Evolutionary conservation across 345 rosid genomes (phyloP).

Genomic region (Psidium guajava): DNA sequence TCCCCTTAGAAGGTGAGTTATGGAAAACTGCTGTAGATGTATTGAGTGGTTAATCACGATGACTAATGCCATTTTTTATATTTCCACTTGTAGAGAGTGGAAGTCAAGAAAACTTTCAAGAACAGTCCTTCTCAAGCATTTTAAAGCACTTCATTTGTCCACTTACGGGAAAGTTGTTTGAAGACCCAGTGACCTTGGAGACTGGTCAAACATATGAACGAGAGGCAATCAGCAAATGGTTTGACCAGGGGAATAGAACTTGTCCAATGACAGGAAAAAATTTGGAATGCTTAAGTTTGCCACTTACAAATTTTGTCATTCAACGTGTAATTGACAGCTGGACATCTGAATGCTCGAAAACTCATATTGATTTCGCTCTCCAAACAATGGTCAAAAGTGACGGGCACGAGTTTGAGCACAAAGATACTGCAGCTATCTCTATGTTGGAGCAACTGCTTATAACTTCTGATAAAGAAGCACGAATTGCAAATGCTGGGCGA

Average conservation of each 20-base stretch:
- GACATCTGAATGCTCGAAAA: constrained; percentile 23
- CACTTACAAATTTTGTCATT: constrained; percentile 38
- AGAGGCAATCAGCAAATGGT: constrained; percentile 42
- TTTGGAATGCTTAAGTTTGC: constrained; percentile 26
- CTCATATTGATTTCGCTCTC: constrained; percentile 16
- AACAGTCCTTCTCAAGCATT: constrained; percentile 18
- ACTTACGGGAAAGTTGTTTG: constrained; percentile 36
- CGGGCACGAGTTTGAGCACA: not conserved
- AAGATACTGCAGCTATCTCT: constrained; percentile 15
- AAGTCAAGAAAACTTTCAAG: constrained; percentile 7
- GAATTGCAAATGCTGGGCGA: constrained; percentile 24
- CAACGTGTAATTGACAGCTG: constrained; percentile 36
- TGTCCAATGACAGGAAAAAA: constrained; percentile 50
- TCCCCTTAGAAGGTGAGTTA: constrained; percentile 24
- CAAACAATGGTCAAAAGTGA: constrained; percentile 3
- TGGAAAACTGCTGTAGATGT: not conserved
- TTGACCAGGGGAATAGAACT: constrained; percentile 39
- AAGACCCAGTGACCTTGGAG: constrained; percentile 56
- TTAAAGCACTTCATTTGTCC: constrained; percentile 45
- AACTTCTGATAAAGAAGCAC: constrained; percentile 19
- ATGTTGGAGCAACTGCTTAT: constrained; percentile 36
- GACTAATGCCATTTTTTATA: constrained; percentile 1
- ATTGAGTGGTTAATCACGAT: not conserved
- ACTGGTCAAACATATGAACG: constrained; percentile 58
- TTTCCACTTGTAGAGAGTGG: constrained; percentile 18